These are phyloP conservation scores for Hypocrella siamensis DNA, from an alignment of 2,329 filamentous ascomycete species.

Conservation along the genomic window DNA sequence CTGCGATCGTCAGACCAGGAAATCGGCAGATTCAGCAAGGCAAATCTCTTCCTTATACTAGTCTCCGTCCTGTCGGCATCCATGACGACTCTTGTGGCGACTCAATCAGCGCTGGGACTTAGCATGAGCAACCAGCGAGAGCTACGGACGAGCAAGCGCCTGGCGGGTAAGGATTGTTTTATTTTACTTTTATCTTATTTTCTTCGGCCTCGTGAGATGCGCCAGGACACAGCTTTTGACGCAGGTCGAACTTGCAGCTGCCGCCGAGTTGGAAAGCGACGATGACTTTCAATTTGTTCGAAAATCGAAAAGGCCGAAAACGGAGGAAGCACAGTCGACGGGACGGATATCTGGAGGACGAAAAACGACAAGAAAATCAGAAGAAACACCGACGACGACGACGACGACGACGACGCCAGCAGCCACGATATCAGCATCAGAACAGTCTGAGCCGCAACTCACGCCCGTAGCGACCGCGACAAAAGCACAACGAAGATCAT, in stretches of 20 bases:
- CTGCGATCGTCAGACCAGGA: no score
- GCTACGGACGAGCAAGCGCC: constrained; percentile 47
- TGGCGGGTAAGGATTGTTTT: constrained; percentile 37
- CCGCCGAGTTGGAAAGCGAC: constrained; percentile 48
- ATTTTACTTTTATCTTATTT: no score
- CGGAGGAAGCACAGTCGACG: constrained; percentile 26
- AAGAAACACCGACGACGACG: constrained; percentile 12
- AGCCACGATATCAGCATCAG: background rate
- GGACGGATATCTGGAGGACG: background rate
- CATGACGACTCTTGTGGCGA: constrained; percentile 56
- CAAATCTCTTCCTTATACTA: no score
- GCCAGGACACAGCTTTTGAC: no score
- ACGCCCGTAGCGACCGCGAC: constrained; percentile 7
- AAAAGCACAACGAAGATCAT: constrained; percentile 13
- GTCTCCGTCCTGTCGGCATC: no score
- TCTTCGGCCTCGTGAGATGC: no score
- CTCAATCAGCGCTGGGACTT: constrained; percentile 49
- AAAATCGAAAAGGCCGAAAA: constrained; percentile 49
- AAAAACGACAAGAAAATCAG: constrained; percentile 21
- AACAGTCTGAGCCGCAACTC: background rate
- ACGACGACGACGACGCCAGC: background rate
- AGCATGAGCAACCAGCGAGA: constrained; percentile 53
- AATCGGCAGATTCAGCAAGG: no score
- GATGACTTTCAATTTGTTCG: constrained; percentile 65
- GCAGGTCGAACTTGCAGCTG: constrained; percentile 12